Evolutionary conservation across 2,329 filamentous ascomycete genomes (phyloP).

Genomic region (Penicillium paneum): DNA sequence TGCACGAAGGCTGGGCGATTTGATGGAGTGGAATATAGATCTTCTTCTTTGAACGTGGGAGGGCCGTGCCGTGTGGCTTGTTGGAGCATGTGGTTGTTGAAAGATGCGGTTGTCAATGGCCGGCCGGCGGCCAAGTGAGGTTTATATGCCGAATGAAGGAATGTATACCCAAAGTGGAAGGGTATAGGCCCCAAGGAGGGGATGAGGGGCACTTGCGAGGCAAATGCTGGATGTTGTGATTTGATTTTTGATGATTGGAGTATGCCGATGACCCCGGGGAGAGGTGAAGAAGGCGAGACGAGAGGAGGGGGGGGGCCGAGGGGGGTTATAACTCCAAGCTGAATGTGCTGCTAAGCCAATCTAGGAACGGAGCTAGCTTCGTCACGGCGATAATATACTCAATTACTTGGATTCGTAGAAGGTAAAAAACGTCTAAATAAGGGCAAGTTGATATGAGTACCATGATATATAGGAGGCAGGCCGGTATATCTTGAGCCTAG

Average conservation of each 20-base stretch:
- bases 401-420: neutral
- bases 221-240: neutral
- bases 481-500: neutral
- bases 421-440: neutral
- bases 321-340: neutral
- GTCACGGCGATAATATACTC: neutral
- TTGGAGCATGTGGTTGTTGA: too few species aligned
- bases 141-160: too few species aligned
- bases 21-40: neutral
- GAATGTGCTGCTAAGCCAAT: neutral
- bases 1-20: slow-evolving; percentile 5
- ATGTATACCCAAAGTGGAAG: too few species aligned
- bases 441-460: neutral
- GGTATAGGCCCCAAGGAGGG: too few species aligned
- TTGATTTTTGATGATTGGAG: neutral
- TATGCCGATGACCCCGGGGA: neutral
- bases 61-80: too few species aligned
- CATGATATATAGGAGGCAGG: neutral
- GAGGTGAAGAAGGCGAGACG: slow-evolving; percentile 2
- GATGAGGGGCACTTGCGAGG: too few species aligned
- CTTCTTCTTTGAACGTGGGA: too few species aligned
- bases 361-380: neutral
- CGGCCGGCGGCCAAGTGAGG: too few species aligned
- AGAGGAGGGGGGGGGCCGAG: neutral
- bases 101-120: too few species aligned